phyloP scores from a whole-genome alignment of 495 filamentous ascomycete genomes.

The Neurospora sp. region DNA sequence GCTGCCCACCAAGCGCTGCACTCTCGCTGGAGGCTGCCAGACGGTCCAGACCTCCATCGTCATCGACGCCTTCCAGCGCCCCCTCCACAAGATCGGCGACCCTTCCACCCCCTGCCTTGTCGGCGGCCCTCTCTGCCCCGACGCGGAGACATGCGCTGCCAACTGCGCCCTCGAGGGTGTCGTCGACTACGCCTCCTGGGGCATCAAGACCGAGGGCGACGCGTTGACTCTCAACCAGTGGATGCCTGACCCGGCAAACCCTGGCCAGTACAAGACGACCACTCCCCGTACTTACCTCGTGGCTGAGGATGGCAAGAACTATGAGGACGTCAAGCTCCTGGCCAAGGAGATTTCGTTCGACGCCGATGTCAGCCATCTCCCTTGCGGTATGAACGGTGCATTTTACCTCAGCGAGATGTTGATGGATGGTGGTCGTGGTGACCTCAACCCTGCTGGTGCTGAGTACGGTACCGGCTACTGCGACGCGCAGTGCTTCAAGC shows the following conservation, averaged over 20 bases:
- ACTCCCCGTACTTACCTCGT: conserved; percentile 56
- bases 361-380: conserved; percentile 53
- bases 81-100: conserved; percentile 13
- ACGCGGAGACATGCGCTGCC: conserved; percentile 33
- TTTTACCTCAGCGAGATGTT: conserved; percentile 62
- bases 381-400: conserved; percentile 65
- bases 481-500: conserved; percentile 57
- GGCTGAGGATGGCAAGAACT: conserved; percentile 36
- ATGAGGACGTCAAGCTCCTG: conserved; percentile 49
- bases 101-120: conserved; percentile 22
- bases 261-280: conserved; percentile 30
- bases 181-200: conserved; percentile 35
- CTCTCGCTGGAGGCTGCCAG: conserved; percentile 40
- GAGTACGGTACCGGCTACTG: conserved; percentile 69
- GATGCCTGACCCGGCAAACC: conserved; percentile 27
- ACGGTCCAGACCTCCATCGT: conserved; percentile 43
- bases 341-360: conserved; percentile 60
- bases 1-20: conserved; percentile 48
- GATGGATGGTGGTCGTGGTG: conserved; percentile 46
- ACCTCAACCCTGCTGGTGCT: conserved; percentile 56
- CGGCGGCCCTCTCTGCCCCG: conserved; percentile 47
- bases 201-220: conserved; percentile 35
- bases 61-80: conserved; percentile 40
- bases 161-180: conserved; percentile 45
- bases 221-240: conserved; percentile 46